Evolutionary conservation across 2,329 filamentous ascomycete species (phyloP), one percentile per base, ranked within the genome.

Genomic region (Samsoniella hepiali): DNA sequence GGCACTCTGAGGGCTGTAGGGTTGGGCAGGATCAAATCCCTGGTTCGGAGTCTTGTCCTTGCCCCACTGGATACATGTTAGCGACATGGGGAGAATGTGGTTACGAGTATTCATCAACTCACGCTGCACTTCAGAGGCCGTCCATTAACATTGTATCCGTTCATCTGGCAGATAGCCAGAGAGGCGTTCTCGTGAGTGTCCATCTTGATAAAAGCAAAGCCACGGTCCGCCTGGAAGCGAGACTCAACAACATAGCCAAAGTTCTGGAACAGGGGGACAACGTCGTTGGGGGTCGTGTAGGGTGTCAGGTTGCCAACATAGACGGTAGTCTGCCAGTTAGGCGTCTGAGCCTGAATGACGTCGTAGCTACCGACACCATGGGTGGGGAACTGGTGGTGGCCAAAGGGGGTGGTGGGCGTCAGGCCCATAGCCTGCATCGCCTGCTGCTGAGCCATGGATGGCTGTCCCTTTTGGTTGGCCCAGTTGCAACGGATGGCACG

Each of bases 401-500:
- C 95, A 72, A 93, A 99, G 13, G 94, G 93, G 54, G 93, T 97
- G 36, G 94, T 97, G 5, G 95, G 95, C 32, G 94, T 97, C 90
- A 99, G 93, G 74, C 95, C 95, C 91, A 98, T 97, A 64, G 93
- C 90, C 66, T 90, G 90, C 92, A 99, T 95, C 44, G 93, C 92
- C 78, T 96, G 92, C 79, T 98, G 95, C 80, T 99, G 94, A 56
- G 93, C 93, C 77, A 98, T 97, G 2, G 95, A 98, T 63, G 95
- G 95, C 74, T 99, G 95, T n/a, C 95, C 95, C 83, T 99, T 99
- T 75, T 99, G 95, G 81, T 99, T 99, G 65, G 95, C 95, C 95
- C 95, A 99, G 83, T 99, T 99, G 85, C 94, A 98, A 70, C 95
- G 93, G 74, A 99, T 99, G 47, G 95, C 95, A 68, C 95, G 91